Evolutionary conservation across 2,329 filamentous ascomycete genomes (phyloP), one percentile per base, ranked within the genome.

Genomic region (Rutstroemia sp.): DNA sequence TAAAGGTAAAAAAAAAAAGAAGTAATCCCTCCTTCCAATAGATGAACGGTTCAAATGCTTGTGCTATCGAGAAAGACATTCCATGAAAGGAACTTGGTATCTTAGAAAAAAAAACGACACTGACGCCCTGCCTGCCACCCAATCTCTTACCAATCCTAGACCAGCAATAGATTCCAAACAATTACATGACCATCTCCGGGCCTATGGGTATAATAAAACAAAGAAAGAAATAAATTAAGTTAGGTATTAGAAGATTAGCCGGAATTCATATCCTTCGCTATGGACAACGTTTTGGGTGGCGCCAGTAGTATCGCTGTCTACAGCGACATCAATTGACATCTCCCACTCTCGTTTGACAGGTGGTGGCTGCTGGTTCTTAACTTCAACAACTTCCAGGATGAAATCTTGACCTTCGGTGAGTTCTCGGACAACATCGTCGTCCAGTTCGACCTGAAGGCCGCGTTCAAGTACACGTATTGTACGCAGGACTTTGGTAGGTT

Each of bases 321-420:
- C 63, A 49, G 59, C 58, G 45, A 64, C 51, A 67, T 84, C 81
- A 27, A 84, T 68, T 2, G 76, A 73, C 80, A 84, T 84, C 54
- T 84, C 81, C 81, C 81, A 84, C 62, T 84, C 81, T 38, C 75
- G 71, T 65, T 84, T 83, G 40, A 74, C 64, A 30, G 74, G 72
- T 4, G 69, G 48, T 19, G 38, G 64, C 9, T 70, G 57, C 7
- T 64, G 63, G 42, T 64, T 61, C 14, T 61, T 61, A 39, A 66
- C 42, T 36, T 64, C 61, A 30, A 70, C 64, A 44, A 88, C 76
- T 63, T 94, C 86, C 57, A 88, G 78, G 57, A 86, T 81, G 87
- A 97, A 94, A 67, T 96, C 92, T 71, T 97, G 90, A 34, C 91
- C 92, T 73, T 99, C 94, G 1, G 84, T 81, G 52, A 97, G 76